phyloP scores from a whole-genome alignment of 495 filamentous ascomycete species.

The Achaetomiella virescens region DNA sequence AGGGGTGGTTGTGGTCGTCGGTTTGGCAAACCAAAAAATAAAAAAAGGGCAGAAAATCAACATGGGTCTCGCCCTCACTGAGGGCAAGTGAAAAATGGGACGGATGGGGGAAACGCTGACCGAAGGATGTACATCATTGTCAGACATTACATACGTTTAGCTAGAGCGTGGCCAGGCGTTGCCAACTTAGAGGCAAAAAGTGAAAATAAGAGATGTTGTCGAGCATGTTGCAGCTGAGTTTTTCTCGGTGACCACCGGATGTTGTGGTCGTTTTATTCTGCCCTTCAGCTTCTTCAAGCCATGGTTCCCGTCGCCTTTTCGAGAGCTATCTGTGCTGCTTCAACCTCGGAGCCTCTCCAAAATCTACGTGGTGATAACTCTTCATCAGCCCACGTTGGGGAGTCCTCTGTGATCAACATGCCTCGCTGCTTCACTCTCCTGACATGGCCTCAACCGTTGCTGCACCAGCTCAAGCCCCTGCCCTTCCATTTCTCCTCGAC shows the following conservation, averaged over 20 bases:
- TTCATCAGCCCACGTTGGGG: too few species aligned
- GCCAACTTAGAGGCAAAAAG: conserved; percentile 5
- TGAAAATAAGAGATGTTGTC: neutral
- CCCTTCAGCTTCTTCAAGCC: too few species aligned
- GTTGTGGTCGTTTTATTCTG: too few species aligned
- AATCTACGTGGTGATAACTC: too few species aligned
- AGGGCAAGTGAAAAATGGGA: conserved; percentile 3
- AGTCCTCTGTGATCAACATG: too few species aligned
- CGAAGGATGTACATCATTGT: conserved; percentile 25
- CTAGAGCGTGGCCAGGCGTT: conserved; percentile 8
- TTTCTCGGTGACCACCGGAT: neutral
- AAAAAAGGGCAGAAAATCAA: conserved; percentile 1
- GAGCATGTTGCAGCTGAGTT: neutral
- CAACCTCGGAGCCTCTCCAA: too few species aligned
- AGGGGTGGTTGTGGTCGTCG: neutral
- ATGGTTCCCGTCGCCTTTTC: too few species aligned
- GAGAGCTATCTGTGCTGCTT: too few species aligned
- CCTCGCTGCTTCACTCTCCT: too few species aligned
- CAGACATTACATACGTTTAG: conserved; percentile 20
- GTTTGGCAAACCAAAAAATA: neutral
- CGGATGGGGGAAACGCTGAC: neutral
- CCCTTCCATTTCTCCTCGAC: too few species aligned
- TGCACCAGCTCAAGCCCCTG: too few species aligned
- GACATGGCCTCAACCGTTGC: too few species aligned
- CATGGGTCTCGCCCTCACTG: neutral